Evolutionary conservation across 169 alveolate genomes (phyloP), one percentile per base, ranked within the genome.

Genomic region (Eimeria tenella): DNA sequence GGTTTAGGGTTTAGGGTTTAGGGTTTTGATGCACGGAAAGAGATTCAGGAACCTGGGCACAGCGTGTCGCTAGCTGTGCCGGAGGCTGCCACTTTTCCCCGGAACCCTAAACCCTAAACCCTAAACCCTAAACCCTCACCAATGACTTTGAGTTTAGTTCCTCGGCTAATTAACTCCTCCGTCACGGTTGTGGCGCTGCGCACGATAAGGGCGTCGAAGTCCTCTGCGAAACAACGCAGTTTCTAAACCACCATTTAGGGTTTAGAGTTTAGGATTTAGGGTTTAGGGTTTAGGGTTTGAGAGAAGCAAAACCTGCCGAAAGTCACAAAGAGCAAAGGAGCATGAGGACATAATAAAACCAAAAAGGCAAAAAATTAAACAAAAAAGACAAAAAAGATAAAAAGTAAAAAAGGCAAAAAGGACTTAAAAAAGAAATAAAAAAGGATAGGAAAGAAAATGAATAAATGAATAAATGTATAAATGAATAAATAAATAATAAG

Each of bases 21-120:
- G 21, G 90, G 90, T 55, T 52, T 13, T 7, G 90, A 68, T n/a
- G n/a, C n/a, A n/a, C n/a, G n/a, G n/a, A n/a, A n/a, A n/a, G n/a
- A n/a, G n/a, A n/a, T n/a, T n/a, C n/a, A 60, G 31, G 53, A 23
- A 58, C 55, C 49, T 68, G 19, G 77, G 90, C 77, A 21, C n/a
- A 68, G 31, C 10, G 6, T 68, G 77, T n/a, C n/a, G n/a, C n/a
- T 58, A 58, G 9, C n/a, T 9, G 15, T 10, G 15, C 68, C 9
- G 68, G 15, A 58, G 68, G 68, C 68, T 9, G 15, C n/a, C 68
- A 15, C 68, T 58, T 58, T 9, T 58, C 9, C 79, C 21, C 79
- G 6, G 11, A 68, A 19, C 79, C 42, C 50, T 21, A 68, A 19
- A 68, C 42, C 21, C 23, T 4, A n/a, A 49, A 77, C 42, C 70